Evolutionary conservation across 768 basidiomycete genomes (phyloP).

Genomic region (Russula sp.): DNA sequence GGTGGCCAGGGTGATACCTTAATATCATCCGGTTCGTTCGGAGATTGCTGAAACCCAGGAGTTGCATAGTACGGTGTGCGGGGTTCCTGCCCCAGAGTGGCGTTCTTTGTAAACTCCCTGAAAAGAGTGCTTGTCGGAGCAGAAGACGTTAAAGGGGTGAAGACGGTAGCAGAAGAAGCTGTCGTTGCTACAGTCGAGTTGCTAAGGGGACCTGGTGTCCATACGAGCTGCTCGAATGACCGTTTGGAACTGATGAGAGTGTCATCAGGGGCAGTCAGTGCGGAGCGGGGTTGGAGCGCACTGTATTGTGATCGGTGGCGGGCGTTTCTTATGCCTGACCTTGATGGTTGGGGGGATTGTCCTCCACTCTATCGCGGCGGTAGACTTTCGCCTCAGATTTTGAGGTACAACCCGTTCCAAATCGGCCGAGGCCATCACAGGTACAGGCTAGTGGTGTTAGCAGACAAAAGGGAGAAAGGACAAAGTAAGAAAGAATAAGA

Average conservation of each 20-base stretch:
- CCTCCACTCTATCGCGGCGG: conserved; percentile 22
- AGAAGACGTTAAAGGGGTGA: conserved; percentile 13
- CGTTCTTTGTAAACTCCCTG: conserved; percentile 5
- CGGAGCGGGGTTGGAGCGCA: conserved; percentile 9
- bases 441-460: background rate
- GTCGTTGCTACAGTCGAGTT: conserved; percentile 1
- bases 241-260: conserved; percentile 13
- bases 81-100: conserved; percentile 15
- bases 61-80: conserved; percentile 19
- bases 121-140: conserved; percentile 8
- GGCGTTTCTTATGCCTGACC: conserved; percentile 22
- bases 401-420: conserved; percentile 10
- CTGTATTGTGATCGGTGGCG: conserved; percentile 19
- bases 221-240: conserved; percentile 18
- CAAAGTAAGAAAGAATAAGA: background rate
- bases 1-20: conserved; percentile 13
- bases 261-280: background rate
- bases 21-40: conserved; percentile 12
- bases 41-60: conserved; percentile 21
- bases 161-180: conserved; percentile 8
- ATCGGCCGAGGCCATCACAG: conserved; percentile 6
- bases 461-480: conserved; percentile 5
- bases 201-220: conserved; percentile 14
- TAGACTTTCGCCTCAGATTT: conserved; percentile 10
- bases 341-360: conserved; percentile 22